Evolutionary conservation across 2,329 filamentous ascomycete genomes (phyloP).

Genomic region (Penicillium vulpinum): DNA sequence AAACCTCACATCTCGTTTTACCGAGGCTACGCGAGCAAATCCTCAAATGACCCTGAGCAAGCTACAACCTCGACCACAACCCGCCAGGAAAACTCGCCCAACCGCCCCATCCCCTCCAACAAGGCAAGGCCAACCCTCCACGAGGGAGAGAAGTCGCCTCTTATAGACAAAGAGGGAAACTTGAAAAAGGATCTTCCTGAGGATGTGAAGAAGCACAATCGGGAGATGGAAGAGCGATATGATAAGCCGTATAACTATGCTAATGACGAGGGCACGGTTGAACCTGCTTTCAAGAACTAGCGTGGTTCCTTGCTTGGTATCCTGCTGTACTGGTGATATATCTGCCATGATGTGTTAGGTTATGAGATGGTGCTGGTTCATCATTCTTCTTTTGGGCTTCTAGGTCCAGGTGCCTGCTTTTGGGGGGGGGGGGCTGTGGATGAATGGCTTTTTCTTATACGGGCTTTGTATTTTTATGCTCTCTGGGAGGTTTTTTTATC

Average conservation of each 20-base stretch:
- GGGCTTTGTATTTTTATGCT: background rate
- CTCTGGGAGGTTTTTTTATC: background rate
- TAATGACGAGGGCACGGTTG: constrained; percentile 24
- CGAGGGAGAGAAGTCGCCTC: constrained; percentile 32
- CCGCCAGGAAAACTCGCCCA: background rate
- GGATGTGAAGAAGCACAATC: constrained; percentile 39
- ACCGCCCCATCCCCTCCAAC: constrained; percentile 33
- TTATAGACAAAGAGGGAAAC: constrained; percentile 32
- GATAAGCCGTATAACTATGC: constrained; percentile 37
- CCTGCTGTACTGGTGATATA: background rate
- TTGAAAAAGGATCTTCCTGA: constrained; percentile 28
- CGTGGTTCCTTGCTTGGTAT: background rate
- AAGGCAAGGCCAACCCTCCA: constrained; percentile 36
- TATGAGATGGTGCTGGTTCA: constrained; percentile 1
- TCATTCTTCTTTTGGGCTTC: background rate
- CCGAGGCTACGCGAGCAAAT: constrained; percentile 4
- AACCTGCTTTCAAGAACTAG: constrained; percentile 3
- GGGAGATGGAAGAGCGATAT: constrained; percentile 34
- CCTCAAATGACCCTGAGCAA: constrained; percentile 3
- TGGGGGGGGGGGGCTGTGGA: too few species aligned
- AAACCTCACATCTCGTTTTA: background rate
- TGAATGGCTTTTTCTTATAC: background rate
- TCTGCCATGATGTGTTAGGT: background rate
- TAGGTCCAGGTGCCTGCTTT: background rate
- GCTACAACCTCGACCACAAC: background rate